Conservation (phyloP, 768 basidiomycete genomes). For the Tylopilus felleus region DNA sequence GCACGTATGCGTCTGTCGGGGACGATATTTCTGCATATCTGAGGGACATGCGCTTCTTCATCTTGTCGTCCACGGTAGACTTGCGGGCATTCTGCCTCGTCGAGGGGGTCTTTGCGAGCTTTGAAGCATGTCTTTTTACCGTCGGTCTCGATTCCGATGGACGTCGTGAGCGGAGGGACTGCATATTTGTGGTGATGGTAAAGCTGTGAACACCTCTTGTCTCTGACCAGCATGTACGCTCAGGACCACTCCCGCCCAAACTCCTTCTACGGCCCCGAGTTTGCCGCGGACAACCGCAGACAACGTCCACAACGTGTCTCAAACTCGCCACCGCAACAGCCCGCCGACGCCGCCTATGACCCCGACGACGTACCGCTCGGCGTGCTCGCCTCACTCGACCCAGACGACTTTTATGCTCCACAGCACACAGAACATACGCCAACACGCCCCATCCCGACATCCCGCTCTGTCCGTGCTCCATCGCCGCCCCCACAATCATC, state of each 20-base stretch:
- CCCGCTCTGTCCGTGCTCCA: constrained; percentile 59
- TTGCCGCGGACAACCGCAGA: constrained; percentile 8
- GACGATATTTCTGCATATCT: constrained; percentile 84
- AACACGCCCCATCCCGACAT: constrained; percentile 39
- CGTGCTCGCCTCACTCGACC: constrained; percentile 30
- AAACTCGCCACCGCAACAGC: constrained; percentile 25
- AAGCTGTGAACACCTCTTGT: constrained; percentile 17
- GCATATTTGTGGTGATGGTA: constrained; percentile 36
- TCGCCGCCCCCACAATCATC: constrained; percentile 52
- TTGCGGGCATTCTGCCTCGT: constrained; percentile 44
- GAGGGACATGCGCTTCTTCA: constrained; percentile 95
- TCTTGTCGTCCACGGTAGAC: constrained; percentile 72
- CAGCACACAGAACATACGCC: constrained; percentile 27
- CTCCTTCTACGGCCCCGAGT: constrained; percentile 33
- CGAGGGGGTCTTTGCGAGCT: constrained; percentile 28
- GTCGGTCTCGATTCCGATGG: constrained; percentile 41
- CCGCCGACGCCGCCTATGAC: constrained; percentile 34
- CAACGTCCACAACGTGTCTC: constrained; percentile 14
- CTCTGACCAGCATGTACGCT: constrained; percentile 22
- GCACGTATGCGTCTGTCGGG: constrained; percentile 55
- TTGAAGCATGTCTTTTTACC: constrained; percentile 32
- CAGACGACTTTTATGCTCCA: constrained; percentile 40
- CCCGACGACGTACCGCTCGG: constrained; percentile 41
- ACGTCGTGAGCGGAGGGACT: constrained; percentile 53
- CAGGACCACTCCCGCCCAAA: constrained; percentile 33